Percentiles rank a stretch among this genome's conserved stretches.
Evolutionary conservation across 257 asterid species (phyloP).

Genomic region (Agastache rugosa): DNA sequence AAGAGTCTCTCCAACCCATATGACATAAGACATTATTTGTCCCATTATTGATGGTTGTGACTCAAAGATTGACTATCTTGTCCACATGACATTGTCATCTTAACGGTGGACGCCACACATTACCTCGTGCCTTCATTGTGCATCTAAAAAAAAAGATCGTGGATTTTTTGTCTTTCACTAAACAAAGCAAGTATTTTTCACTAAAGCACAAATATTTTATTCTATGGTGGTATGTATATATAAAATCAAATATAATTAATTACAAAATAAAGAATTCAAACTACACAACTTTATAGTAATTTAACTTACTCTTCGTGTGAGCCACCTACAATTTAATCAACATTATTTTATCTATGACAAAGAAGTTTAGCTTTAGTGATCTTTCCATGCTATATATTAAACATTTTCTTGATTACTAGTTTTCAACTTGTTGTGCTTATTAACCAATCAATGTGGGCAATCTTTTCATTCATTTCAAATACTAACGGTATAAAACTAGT

Average conservation of each 20-base stretch:
- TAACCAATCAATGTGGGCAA: slow-evolving; percentile 40
- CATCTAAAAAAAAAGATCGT: no score
- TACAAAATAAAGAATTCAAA: neutral
- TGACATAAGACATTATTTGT: no score
- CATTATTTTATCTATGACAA: neutral
- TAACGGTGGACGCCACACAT: no score
- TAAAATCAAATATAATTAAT: neutral
- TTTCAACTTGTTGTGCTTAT: slow-evolving; percentile 37
- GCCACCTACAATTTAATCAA: slow-evolving; percentile 45
- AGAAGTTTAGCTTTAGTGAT: slow-evolving; percentile 35
- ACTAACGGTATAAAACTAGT: slow-evolving; percentile 29
- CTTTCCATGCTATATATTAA: slow-evolving; percentile 53
- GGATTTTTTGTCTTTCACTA: no score
- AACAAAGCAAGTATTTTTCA: no score
- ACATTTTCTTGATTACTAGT: slow-evolving; percentile 39
- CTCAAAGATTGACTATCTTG: no score
- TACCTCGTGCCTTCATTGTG: no score
- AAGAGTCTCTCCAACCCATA: no score
- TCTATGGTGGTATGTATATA: neutral
- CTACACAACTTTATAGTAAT: neutral
- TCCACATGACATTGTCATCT: no score
- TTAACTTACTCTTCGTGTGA: slow-evolving; percentile 45
- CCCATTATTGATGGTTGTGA: no score
- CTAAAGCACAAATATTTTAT: no score
- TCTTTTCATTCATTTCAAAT: slow-evolving; percentile 54